A percentile compares a stretch with the other conserved stretches of the same genome.
These are phyloP conservation scores for Globisporangium perplexum DNA, from an alignment of 352 stramenopile genomes.

Conservation along the genomic window DNA sequence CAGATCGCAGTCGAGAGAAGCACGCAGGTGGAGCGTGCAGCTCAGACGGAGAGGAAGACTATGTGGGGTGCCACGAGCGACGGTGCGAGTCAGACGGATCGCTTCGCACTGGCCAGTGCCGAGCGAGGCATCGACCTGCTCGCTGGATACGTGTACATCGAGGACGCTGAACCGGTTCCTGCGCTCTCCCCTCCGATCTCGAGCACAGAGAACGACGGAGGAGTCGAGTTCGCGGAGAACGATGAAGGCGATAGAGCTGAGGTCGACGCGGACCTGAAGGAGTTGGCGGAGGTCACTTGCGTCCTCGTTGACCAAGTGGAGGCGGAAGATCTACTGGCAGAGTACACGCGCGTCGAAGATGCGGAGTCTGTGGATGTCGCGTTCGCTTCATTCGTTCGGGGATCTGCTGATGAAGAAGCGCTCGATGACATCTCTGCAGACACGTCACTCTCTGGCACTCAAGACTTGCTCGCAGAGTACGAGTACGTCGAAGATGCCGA, in stretches of 20 bases:
- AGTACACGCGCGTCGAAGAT: neutral
- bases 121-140: slow-evolving; percentile 11
- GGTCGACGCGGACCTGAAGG: neutral
- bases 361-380: neutral
- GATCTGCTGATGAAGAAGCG: neutral
- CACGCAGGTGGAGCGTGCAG: neutral
- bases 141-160: slow-evolving; percentile 15
- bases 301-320: neutral
- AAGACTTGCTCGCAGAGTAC: slow-evolving; percentile 30
- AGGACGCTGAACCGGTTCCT: slow-evolving; percentile 5
- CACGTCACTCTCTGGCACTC: neutral
- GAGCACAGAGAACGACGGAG: neutral
- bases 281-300: no score
- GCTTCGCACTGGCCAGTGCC: neutral
- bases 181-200: neutral
- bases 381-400: no score
- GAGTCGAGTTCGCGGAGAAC: neutral
- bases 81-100: slow-evolving; percentile 11
- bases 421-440: neutral
- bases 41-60: neutral
- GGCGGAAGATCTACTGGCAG: neutral
- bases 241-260: neutral
- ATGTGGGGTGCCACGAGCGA: slow-evolving; percentile 7
- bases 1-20: neutral
- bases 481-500: slow-evolving; percentile 33